These are phyloP conservation scores for Globisporangium takayamanum DNA, from an alignment of 352 stramenopile species.

Conservation along the genomic window DNA sequence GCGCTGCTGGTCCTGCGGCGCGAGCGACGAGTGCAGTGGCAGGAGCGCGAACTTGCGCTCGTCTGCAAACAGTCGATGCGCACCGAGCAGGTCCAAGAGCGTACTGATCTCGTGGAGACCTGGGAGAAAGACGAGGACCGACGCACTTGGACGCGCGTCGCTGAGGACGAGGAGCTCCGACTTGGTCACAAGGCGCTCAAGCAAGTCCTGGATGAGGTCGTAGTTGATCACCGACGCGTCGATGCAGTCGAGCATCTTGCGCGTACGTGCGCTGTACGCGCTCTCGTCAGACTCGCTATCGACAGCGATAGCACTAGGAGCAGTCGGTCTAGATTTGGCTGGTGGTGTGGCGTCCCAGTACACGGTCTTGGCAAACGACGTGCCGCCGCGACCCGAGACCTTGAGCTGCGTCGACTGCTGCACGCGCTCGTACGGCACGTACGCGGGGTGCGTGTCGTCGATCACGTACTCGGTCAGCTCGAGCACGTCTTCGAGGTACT, in stretches of 20 bases:
- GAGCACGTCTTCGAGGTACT: constrained; percentile 93
- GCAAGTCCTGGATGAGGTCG: constrained; percentile 86
- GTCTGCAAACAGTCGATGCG: constrained; percentile 43
- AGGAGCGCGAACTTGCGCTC: constrained; percentile 66
- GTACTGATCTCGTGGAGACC: constrained; percentile 92
- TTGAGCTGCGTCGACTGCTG: constrained; percentile 49
- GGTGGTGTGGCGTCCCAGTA: constrained; percentile 37
- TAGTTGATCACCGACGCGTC: constrained; percentile 94
- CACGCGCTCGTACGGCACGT: constrained; percentile 23
- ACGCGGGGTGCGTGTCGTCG: constrained; percentile 55
- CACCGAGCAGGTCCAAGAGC: constrained; percentile 65
- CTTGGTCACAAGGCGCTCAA: constrained; percentile 76
- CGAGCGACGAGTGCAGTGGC: constrained; percentile 92
- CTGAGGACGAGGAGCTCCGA: constrained; percentile 27
- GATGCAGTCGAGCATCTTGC: constrained; percentile 74
- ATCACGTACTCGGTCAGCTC: constrained; percentile 84
- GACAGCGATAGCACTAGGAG: not conserved
- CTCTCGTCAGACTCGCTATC: not conserved
- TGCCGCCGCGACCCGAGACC: constrained; percentile 56
- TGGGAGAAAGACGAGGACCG: constrained; percentile 95
- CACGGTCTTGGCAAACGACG: constrained; percentile 52
- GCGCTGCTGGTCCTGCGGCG: constrained; percentile 88
- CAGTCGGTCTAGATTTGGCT: constrained; percentile 28
- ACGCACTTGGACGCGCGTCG: constrained; percentile 33
- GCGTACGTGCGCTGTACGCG: constrained; percentile 85